A percentile compares a stretch with the other conserved stretches of the same genome.
Evolutionary conservation across 768 basidiomycete genomes (phyloP).

Genomic region (Mycena rosella): DNA sequence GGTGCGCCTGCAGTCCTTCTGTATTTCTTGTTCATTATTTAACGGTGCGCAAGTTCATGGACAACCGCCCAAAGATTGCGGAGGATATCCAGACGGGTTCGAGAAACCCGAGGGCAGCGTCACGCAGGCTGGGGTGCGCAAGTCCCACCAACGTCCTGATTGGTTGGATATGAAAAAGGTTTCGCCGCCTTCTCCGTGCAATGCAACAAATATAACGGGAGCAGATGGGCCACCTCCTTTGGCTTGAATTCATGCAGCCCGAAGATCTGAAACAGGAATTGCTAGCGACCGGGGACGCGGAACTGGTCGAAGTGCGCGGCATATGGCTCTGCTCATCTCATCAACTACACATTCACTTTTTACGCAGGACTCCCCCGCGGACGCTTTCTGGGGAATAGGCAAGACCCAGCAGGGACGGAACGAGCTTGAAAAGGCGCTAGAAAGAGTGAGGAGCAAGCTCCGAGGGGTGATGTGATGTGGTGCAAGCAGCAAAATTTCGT

Average conservation of each 20-base stretch:
- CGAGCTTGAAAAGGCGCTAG: conserved; percentile 6
- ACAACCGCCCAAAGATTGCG: conserved; percentile 17
- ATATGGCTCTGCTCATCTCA: background rate
- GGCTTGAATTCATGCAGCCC: conserved; percentile 25
- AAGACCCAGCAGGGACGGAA: background rate
- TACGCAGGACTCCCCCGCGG: conserved; percentile 63
- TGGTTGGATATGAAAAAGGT: conserved; percentile 15
- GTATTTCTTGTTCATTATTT: background rate
- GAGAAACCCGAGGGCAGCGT: background rate
- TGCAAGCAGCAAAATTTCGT: too few species aligned
- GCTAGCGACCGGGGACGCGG: conserved; percentile 72
- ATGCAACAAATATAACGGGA: background rate
- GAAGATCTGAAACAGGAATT: conserved; percentile 54
- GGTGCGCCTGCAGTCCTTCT: too few species aligned
- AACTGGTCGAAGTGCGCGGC: conserved; percentile 70
- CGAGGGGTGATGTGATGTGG: background rate
- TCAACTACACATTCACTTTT: background rate
- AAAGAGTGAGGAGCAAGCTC: conserved; percentile 2
- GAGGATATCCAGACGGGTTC: conserved; percentile 15
- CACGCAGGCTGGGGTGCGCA: background rate
- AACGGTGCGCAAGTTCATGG: background rate
- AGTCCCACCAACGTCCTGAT: background rate
- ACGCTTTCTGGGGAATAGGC: conserved; percentile 13
- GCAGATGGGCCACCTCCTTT: conserved; percentile 21
- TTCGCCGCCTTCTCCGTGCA: background rate